Evolutionary conservation across 2,329 filamentous ascomycete species (phyloP).

Genomic region (Didymella pinodella): DNA sequence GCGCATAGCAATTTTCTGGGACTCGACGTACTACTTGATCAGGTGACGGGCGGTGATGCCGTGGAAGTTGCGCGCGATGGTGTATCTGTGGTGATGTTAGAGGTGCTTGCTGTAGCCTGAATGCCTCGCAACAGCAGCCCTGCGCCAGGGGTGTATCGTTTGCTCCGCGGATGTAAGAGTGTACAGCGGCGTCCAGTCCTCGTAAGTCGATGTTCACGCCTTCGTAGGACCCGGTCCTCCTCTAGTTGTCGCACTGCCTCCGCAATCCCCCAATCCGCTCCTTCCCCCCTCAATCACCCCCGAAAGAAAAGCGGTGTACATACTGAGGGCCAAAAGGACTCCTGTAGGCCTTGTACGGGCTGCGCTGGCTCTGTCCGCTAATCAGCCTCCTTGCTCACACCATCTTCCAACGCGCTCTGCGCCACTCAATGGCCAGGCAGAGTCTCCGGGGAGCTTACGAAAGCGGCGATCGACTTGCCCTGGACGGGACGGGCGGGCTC

Average conservation of each 20-base stretch:
- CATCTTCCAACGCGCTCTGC: conserved; percentile 1
- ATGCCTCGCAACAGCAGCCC: not conserved
- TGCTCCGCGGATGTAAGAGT: not conserved
- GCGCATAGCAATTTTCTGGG: not conserved
- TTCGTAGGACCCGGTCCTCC: not conserved
- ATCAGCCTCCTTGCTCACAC: conserved; percentile 27
- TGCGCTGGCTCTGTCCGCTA: conserved; percentile 40
- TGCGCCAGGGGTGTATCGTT: not conserved
- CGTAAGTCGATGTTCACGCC: not conserved
- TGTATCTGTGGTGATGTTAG: conserved; percentile 57
- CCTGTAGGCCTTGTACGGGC: conserved; percentile 60
- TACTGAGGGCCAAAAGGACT: conserved; percentile 68
- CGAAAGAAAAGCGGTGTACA: conserved; percentile 35
- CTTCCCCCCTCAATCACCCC: not conserved
- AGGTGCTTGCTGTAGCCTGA: not conserved
- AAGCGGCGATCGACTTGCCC: conserved; percentile 40
- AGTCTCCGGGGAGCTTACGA: conserved; percentile 32
- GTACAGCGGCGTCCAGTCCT: not conserved
- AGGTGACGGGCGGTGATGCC: conserved; percentile 57
- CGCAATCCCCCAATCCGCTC: not conserved
- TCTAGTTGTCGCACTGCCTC: not conserved
- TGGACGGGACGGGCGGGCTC: conserved; percentile 28
- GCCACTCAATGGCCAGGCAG: conserved; percentile 24
- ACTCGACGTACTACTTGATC: conserved; percentile 56
- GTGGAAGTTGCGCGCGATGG: conserved; percentile 57